Evolutionary conservation across 164 flowering plant species (phyloP), one percentile per base, ranked within the genome.

Genomic region (Annona cherimola): DNA sequence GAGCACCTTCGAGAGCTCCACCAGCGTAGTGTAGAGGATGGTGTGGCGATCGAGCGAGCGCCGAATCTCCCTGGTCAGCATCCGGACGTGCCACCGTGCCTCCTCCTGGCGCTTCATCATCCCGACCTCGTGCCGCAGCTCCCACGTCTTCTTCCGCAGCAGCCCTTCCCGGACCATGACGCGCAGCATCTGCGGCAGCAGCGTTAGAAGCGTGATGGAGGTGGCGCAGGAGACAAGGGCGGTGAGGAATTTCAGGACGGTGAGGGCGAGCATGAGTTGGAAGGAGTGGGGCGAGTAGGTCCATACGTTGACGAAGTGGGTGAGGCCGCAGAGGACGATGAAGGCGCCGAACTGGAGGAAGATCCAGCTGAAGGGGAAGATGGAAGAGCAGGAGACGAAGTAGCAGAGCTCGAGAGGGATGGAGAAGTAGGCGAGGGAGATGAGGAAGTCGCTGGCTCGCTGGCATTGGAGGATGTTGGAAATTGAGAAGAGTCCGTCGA

Each of bases 341-440:
- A 76, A 71, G 43, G 74, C 70, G 43, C 74, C 80, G 66, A 77
- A 74, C 60, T 66, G 76, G 12, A 72, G 55, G 9, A 77, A 20
- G 61, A 77, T 20, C 78, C 78, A 79, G 11, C 71, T 55, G 16
- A 76, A 79, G 45, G 79, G 81, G 20, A 75, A 79, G 62, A 77
- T 54, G 45, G 65, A 59, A 20, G 78, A 80, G 61, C 80, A 77
- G 69, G 73, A 74, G 6, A 80, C 72, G 68, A 80, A 74, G 77
- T 80, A 77, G 62, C 72, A 66, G 66, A 80, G 76, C 67, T 77
- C 79, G 35, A 77, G 75, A 26, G 80, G 76, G 42, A 80, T 77
- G 20, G 80, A 80, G 72, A 80, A 80, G 71, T 76, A 79, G 42
- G 82, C 79, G 16, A 76, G 61, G 35, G 77, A 74, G 16, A 76